These are phyloP conservation scores for Tricholoma sp. DNA, from an alignment of 768 basidiomycete species.

Conservation along the genomic window DNA sequence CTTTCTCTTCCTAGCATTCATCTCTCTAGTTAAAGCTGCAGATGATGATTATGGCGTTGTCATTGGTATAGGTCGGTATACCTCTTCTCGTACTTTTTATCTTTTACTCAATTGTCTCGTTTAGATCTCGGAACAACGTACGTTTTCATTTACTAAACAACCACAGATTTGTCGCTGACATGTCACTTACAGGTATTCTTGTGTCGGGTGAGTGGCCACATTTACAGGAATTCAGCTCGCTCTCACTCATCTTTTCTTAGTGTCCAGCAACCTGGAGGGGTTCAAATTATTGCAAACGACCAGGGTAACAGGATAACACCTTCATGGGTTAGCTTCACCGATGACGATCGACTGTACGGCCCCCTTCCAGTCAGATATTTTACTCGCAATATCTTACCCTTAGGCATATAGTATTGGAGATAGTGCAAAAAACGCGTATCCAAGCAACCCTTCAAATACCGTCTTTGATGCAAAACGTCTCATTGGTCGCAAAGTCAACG, in stretches of 20 bases:
- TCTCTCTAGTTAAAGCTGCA: conserved; percentile 66
- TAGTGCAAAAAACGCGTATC: conserved; percentile 92
- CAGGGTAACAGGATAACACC: conserved; percentile 88
- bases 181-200: conserved; percentile 66
- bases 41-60: conserved; percentile 88
- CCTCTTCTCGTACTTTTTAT: not conserved
- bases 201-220: conserved; percentile 71
- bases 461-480: conserved; percentile 97
- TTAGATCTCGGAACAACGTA: conserved; percentile 91
- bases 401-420: conserved; percentile 69
- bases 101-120: conserved; percentile 1
- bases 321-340: conserved; percentile 79
- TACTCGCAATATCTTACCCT: not conserved
- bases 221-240: not conserved
- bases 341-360: conserved; percentile 68
- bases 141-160: conserved; percentile 10
- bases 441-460: conserved; percentile 88
- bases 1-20: conserved; percentile 62
- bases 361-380: not conserved
- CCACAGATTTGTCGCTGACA: conserved; percentile 16
- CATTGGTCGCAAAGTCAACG: conserved; percentile 82
- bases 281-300: conserved; percentile 88
- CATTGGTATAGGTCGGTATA: conserved; percentile 78
- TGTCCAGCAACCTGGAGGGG: conserved; percentile 79
- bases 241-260: conserved; percentile 27